Evolutionary conservation across 169 alveolate species (phyloP).

Genomic region (Eimeria sp.): DNA sequence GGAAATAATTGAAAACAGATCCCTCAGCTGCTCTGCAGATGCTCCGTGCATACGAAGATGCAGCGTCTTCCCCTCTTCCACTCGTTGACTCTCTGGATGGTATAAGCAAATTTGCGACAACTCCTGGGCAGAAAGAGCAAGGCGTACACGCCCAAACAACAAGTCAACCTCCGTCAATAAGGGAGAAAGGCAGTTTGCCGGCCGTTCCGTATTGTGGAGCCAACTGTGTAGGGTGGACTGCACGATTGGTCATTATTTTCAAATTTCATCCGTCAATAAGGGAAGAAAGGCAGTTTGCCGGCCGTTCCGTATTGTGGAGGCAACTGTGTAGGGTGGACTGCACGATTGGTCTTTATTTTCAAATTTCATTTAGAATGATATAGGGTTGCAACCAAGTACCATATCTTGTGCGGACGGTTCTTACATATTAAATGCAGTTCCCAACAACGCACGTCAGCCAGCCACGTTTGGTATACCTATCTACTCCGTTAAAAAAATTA

Average conservation of each 20-base stretch:
- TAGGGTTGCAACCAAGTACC: background rate
- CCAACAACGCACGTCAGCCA: background rate
- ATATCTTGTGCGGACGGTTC: background rate
- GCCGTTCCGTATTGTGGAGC: background rate
- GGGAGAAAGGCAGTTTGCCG: background rate
- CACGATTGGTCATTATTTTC: background rate
- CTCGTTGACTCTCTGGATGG: background rate
- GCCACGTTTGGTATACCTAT: background rate
- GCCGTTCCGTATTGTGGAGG: background rate
- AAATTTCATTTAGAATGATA: background rate
- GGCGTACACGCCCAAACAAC: too few relatives aligned
- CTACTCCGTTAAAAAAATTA: background rate
- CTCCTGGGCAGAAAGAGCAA: background rate
- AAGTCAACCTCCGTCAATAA: background rate
- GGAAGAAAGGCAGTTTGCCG: background rate
- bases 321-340: background rate
- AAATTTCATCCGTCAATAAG: too few relatives aligned
- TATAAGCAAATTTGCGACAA: background rate
- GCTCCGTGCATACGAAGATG: slow-evolving; percentile 7
- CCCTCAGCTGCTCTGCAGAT: slow-evolving; percentile 20
- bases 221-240: background rate
- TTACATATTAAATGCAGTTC: too few relatives aligned
- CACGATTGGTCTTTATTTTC: background rate
- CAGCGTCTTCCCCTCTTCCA: background rate
- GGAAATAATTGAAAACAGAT: background rate